Percentiles rank a stretch among this genome's conserved stretches.
phyloP scores from a whole-genome alignment of 306 rosid species.

The Clitoria ternatea region DNA sequence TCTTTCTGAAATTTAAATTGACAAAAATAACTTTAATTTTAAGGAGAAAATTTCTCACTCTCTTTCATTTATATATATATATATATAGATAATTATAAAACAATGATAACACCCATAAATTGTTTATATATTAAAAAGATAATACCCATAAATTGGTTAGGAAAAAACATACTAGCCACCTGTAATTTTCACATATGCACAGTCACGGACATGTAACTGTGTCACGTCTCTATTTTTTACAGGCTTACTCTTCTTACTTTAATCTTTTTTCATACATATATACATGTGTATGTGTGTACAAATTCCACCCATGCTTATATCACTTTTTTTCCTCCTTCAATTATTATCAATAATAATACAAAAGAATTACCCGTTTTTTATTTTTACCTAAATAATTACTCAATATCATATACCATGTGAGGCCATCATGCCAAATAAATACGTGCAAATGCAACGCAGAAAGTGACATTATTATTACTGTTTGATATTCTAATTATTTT shows the following conservation, averaged over 20 bases:
- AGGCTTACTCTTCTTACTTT: neutral
- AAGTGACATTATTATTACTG: neutral
- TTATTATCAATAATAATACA: neutral
- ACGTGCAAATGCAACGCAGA: neutral
- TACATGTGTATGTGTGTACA: slow-evolving; percentile 21
- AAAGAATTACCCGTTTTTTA: too few species aligned
- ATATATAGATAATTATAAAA: too few species aligned
- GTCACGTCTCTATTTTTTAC: slow-evolving; percentile 4
- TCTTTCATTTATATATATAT: too few species aligned
- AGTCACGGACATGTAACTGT: neutral
- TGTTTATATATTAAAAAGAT: neutral
- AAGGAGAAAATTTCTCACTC: too few species aligned
- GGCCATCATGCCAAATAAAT: neutral
- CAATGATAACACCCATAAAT: too few species aligned
- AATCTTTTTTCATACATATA: neutral
- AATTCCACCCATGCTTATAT: neutral
- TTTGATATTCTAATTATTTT: neutral
- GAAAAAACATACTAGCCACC: neutral
- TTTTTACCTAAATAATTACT: neutral
- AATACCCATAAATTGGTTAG: neutral
- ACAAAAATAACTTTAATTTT: too few species aligned
- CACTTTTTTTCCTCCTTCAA: neutral
- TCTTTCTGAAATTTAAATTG: too few species aligned
- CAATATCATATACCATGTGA: neutral
- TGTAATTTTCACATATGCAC: neutral